Base-by-base conservation (phyloP, 2,329 filamentous ascomycete genomes). In the Clathrospora elynae region DNA sequence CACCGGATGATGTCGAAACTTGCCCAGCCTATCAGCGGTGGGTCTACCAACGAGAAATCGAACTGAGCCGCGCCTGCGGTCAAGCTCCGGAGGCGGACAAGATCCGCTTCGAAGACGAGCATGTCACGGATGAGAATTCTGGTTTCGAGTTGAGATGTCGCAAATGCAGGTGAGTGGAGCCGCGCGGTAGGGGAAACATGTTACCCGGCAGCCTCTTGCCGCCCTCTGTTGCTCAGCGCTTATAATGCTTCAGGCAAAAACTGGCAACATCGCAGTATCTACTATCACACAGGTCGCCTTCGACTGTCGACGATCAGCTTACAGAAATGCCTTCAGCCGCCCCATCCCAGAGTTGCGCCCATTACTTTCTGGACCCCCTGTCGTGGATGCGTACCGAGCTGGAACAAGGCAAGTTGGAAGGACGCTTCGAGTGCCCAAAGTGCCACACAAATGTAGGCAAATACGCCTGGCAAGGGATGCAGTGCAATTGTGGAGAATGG, bases 401-500 rank as follows among this genome's bases (percentile, higher is more conserved):
- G n/a, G 87, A 91, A 59, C 81, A 87, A 61, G 90, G 88, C 18
- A 82, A 85, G 49, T 78, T 97, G 16, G 88, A 91, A 47, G 93
- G 93, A 16, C 84, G 92, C 7, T 77, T 99, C 20, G 81, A 84
- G 45, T 99, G 93, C 62, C 92, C 93, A 7, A 87, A 86, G 62
- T 99, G 93, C 70, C 83, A 81, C 32, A 84, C 88, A 26, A 90
- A 89, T 37, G 83, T 97, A 33, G 93, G 93, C 25, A 88, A 93
- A 59, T 99, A 96, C 66, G 88, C 92, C 37, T 99, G 93, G 93
- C 90, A 95, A 68, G 93, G 93, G 10, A 86, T 96, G 78, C 85
- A 84, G 67, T 99, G 93, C 73, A 93, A 84, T 64, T 99, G 93
- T 70, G 84, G 86, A 24, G 83, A 86, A 50, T 97, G 93, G 92